Base-by-base conservation (phyloP, 2,329 filamentous ascomycete species). In the Pyrenophora tritici-repentis region DNA sequence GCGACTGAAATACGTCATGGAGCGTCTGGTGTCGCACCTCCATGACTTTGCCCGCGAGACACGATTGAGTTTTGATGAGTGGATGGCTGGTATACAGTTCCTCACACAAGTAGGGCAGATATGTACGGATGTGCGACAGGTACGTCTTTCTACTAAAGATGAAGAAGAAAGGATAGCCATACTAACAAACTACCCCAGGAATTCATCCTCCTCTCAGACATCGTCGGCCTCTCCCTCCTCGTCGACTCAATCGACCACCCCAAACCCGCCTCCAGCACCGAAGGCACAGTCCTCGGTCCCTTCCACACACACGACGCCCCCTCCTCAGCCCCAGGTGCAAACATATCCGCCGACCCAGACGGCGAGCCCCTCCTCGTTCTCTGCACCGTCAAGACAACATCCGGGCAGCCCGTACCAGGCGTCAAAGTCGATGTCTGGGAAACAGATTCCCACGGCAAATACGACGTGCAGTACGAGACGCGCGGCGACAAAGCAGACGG, bases 351-450 rank as follows among this genome's bases (percentile, higher is more conserved):
- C 49, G 89, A 91, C 62, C 82, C 86, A 0, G 76, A 83, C 26
- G 90, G 90, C 42, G 82, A 87, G 59, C 83, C 87, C 0, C 82
- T 90, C 57, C 80, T 93, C 12, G 87, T 89, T 4, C 69, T 91
- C n/a, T 91, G 89, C 76, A 87, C 81, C 0, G 76, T 93, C 49
- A 84, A 81, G 56, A 87, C 91, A 69, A 83, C 82, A 0, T 34
- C 73, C 1, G 88, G 88, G 0, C 78, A 77, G 1, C 86, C 89
- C 0, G 78, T 94, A 24, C 56, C 75, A 1, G 84, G 78, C 39
- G 88, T 86, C 24, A 89, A 86, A 68, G 82, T 93, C 55, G 89
- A 94, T 71, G 86, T 94, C 58, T 94, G 90, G 90, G 89, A 93
- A 75, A 91, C 89, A 7, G 90, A 93, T 70, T 86, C 83, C 51